These are phyloP conservation scores for Capronia coronata DNA, from an alignment of 2,329 filamentous ascomycete species.

Conservation along the genomic window DNA sequence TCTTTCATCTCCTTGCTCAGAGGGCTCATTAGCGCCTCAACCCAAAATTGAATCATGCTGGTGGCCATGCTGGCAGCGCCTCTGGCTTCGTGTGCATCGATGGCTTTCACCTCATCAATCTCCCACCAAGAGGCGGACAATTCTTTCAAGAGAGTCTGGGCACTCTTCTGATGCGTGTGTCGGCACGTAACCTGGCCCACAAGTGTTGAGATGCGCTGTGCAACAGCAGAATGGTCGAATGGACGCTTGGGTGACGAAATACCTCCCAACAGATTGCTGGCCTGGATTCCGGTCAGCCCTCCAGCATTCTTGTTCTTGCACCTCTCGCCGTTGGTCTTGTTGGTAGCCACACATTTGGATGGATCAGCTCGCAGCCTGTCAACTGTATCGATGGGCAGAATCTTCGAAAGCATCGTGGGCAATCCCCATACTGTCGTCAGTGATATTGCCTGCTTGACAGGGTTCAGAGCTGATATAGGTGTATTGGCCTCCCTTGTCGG, in stretches of 20 bases:
- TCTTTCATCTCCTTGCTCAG: background rate
- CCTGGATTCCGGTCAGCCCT: background rate
- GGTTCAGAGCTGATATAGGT: background rate
- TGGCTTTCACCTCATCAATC: background rate
- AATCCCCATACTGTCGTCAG: background rate
- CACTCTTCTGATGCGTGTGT: background rate
- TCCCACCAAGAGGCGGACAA: background rate
- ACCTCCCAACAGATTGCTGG: background rate
- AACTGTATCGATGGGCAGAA: conserved; percentile 4
- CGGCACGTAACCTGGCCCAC: background rate
- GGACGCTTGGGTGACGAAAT: background rate
- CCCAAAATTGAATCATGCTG: background rate
- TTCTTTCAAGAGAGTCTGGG: background rate
- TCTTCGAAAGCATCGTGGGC: background rate
- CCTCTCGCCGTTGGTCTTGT: background rate
- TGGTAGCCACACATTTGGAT: conserved; percentile 1
- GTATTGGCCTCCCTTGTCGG: background rate
- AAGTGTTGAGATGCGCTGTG: background rate
- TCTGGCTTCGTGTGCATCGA: background rate
- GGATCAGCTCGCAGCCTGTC: conserved; percentile 4
- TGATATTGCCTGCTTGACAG: background rate
- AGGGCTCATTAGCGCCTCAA: background rate
- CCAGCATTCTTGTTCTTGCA: background rate
- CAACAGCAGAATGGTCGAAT: background rate
- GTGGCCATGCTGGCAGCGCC: background rate